Percentiles rank a stretch among this genome's conserved stretches.
phyloP scores from a whole-genome alignment of 257 asterid genomes.

The Petunia axillaris region DNA sequence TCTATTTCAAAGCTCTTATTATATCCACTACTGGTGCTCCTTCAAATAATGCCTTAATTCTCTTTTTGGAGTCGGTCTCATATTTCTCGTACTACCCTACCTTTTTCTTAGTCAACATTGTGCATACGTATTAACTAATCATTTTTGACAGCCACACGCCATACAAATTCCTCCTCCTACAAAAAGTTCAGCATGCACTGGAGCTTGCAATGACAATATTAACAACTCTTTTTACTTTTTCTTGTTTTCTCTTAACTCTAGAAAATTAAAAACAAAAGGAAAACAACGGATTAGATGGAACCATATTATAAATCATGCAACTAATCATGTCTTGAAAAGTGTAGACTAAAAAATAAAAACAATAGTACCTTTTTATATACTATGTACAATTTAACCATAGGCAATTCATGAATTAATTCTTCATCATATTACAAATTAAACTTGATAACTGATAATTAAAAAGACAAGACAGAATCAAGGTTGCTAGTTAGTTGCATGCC shows the following conservation, averaged over 20 bases:
- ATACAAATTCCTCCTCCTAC: not conserved
- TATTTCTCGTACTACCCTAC: not conserved
- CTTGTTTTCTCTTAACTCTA: not conserved
- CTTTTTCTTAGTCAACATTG: not conserved
- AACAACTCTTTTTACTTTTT: not conserved
- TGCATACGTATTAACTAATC: not conserved
- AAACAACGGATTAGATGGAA: not conserved
- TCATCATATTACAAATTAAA: not conserved
- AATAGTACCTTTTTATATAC: no score
- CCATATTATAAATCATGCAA: not conserved
- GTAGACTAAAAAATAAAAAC: no score
- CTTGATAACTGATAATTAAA: not conserved
- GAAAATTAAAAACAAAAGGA: not conserved
- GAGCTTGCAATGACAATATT: not conserved
- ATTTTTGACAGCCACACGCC: not conserved
- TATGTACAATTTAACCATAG: not conserved
- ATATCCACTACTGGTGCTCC: not conserved
- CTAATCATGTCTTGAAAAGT: no score
- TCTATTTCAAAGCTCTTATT: not conserved
- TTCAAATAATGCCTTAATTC: not conserved
- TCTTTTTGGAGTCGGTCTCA: not conserved
- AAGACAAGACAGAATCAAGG: slow-evolving; percentile 11
- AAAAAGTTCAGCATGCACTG: not conserved
- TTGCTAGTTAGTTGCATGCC: not conserved
- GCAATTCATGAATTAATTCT: not conserved